Evolutionary conservation across 1,284 basidiomycete species (phyloP).

Genomic region (Flammula alnicola): DNA sequence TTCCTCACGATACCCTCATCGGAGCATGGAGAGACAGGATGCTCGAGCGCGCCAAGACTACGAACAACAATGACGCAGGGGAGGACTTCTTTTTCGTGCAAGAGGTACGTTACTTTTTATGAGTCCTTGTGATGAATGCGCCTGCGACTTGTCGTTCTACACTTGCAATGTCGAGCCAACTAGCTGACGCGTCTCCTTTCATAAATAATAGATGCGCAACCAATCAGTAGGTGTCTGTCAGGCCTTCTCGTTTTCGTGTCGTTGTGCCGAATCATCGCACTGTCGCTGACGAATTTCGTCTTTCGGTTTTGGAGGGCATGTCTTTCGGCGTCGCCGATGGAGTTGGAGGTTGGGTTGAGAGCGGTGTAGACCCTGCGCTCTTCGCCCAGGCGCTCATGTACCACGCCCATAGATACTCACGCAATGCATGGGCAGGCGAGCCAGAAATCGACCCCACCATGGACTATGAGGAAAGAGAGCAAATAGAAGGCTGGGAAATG

Average conservation of each 20-base stretch:
- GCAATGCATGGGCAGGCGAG: slow-evolving; percentile 74
- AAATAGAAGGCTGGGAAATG: slow-evolving; percentile 72
- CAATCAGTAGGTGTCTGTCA: slow-evolving; percentile 64
- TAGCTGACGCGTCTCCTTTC: slow-evolving; percentile 13
- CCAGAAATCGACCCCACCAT: slow-evolving; percentile 85
- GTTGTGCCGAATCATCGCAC: slow-evolving; percentile 8
- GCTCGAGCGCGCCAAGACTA: slow-evolving; percentile 51
- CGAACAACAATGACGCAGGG: slow-evolving; percentile 55
- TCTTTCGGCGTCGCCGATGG: slow-evolving; percentile 69
- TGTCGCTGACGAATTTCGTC: slow-evolving; percentile 37
- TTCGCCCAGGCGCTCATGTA: slow-evolving; percentile 66
- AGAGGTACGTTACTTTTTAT: slow-evolving; percentile 51
- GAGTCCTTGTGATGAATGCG: neutral
- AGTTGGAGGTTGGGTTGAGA: slow-evolving; percentile 62
- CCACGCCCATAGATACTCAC: slow-evolving; percentile 65
- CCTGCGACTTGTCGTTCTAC: neutral
- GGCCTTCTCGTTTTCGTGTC: slow-evolving; percentile 23
- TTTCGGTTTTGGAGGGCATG: slow-evolving; percentile 70
- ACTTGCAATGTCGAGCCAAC: neutral
- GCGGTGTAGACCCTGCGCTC: slow-evolving; percentile 84
- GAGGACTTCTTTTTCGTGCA: slow-evolving; percentile 85
- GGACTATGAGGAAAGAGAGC: slow-evolving; percentile 74
- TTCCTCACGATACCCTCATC: slow-evolving; percentile 65
- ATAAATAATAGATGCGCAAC: slow-evolving; percentile 64
- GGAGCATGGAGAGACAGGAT: slow-evolving; percentile 74